Evolutionary conservation across 164 flowering plant genomes (phyloP), one percentile per base, ranked within the genome.

Genomic region (Magnolia officinalis): DNA sequence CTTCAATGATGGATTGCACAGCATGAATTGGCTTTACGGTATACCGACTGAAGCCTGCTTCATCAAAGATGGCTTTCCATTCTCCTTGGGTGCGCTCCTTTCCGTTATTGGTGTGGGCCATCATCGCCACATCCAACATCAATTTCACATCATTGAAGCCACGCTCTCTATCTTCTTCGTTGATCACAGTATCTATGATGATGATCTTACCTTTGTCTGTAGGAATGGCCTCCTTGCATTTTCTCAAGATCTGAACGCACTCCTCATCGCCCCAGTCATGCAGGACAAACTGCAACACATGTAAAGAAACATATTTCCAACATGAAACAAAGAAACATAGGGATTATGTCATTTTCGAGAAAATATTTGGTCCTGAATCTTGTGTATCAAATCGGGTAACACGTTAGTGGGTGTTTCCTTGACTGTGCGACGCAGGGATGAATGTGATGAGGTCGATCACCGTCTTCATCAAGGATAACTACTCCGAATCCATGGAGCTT

Each of bases 231-330:
- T 89, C 86, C 75, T 80, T 84, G 75, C 92, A 89, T 0, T 86
- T 89, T 64, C 68, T 85, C 76, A 91, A 75, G 16, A 90, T 88
- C 6, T 66, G 58, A 68, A 91, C 82, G 84, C 96, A 90, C 20
- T 90, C 87, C 0, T 90, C 88, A 29, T 91, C 93, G 14, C 80
- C 85, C 93, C 96, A 90, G 58, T 91, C 90, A 63, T 90, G 93
- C 61, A 91, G 74, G 45, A 91, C 91, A 83, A 81, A 84, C 93
- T 91, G 67, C 71, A 81, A 63, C 18, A 6, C 45, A 37, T 37
- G 45, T 1, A 2, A 58, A 21, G 11, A 45, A 45, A 45, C 67
- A 64, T 64, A 50, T 67, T 11, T 67, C 29, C 29, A 26, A 26
- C 29, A 1, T 26, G 29, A 26, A 26, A 26, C 29, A 26, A 26